Evolutionary conservation across 306 rosid species (phyloP).

Genomic region (Trifolium pratense): DNA sequence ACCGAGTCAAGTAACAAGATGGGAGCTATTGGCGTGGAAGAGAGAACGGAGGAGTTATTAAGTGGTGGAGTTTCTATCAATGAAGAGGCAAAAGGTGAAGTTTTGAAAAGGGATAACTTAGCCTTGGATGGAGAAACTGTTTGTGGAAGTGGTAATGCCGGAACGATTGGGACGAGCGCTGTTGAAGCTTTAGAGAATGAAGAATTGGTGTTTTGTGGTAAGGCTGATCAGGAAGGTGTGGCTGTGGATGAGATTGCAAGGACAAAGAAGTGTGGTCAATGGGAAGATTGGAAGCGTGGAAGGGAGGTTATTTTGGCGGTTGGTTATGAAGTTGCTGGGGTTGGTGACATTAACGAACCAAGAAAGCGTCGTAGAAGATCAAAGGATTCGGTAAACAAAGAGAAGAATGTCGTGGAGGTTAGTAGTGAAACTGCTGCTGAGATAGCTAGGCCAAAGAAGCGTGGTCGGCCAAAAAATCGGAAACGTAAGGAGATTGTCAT

Average conservation of each 20-base stretch:
- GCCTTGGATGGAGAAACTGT: constrained; percentile 5
- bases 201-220: constrained; percentile 8
- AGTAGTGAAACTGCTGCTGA: constrained; percentile 9
- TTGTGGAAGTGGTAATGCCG: constrained; percentile 28
- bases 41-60: constrained; percentile 4
- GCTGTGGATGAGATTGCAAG: constrained; percentile 25
- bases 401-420: not conserved
- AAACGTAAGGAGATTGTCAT: not conserved
- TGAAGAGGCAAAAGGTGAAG: constrained; percentile 33
- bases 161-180: not conserved
- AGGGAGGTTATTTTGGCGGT: not conserved
- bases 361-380: constrained; percentile 36
- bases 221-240: constrained; percentile 38
- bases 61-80: constrained; percentile 33
- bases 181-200: constrained; percentile 31
- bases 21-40: constrained; percentile 25
- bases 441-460: constrained; percentile 16
- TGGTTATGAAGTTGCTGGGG: constrained; percentile 31
- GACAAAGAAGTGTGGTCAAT: constrained; percentile 40
- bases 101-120: constrained; percentile 5
- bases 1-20: constrained; percentile 32
- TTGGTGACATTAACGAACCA: not conserved
- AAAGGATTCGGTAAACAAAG: constrained; percentile 48
- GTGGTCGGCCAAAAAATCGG: constrained; percentile 40
- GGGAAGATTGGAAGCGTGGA: constrained; percentile 41